Base-by-base conservation (phyloP, 352 stramenopile species). In the Globisporangium paroecandrum region DNA sequence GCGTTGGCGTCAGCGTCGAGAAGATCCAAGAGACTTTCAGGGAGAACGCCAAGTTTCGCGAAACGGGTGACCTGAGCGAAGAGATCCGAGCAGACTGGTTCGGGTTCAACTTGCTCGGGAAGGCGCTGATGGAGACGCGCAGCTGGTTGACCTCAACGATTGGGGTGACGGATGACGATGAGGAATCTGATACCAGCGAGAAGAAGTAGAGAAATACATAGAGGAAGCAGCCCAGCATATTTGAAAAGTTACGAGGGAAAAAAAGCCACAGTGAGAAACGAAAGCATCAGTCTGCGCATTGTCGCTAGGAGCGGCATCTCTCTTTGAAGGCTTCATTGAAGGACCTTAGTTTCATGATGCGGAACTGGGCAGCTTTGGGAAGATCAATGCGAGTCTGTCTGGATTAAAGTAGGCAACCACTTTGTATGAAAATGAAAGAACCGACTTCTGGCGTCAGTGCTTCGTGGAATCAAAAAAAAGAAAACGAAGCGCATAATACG, bases 121-220 rank as follows among this genome's bases (percentile, higher is more conserved):
- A 80, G 12, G 80, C 82, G 20, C 76, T 90, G n/a, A 76, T 88
- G 76, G 65, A 79, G 65, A 76, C 78, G 12, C 79, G 82, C 2
- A 68, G 58, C 13, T 87, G 78, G 77, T 51, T 90, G 27, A 64
- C 64, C n/a, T 63, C 64, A 29, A 51, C 64, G 36, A 69, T 69
- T n/a, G 38, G 38, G 22, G 18, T 34, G 38, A 29, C 24, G 13
- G 25, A 60, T 7, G 34, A 62, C 13, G 34, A 46, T 60, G 29
- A 20, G 18, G 10, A 49, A 22, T 49, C 43, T 18, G 43, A 49
- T n/a, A 49, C 43, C 43, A 41, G 34, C 34, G 43, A 49, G 43
- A 49, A 49, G 43, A 18, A 49, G 43, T 49, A 49, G 18, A 49
- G 43, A 49, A 1, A 43, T 43, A 43, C 9, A 18, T n/a, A 49